phyloP scores from a whole-genome alignment of 2,329 filamentous ascomycete species.

The Cercospora berteroae region DNA sequence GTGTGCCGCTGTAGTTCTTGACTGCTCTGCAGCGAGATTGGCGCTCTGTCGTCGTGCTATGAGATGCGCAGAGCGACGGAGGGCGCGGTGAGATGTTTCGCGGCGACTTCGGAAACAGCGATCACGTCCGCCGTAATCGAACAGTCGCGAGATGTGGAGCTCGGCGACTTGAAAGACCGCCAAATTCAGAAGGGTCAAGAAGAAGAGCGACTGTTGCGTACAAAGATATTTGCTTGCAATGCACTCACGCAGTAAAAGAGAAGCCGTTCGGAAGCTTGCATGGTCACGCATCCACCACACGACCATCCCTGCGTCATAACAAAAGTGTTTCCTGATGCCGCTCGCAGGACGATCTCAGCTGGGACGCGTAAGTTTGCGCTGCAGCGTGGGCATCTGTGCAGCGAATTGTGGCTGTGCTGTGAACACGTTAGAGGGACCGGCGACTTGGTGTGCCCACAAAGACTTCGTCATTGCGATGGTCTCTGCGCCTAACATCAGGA shows the following conservation, averaged over 20 bases:
- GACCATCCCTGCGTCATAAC: conserved; percentile 11
- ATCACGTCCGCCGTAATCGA: not conserved
- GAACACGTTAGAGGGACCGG: not conserved
- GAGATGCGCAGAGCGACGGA: not conserved
- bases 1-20: not conserved
- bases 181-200: not conserved
- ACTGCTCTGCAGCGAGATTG: not conserved
- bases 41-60: not conserved
- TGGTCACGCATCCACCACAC: conserved; percentile 6
- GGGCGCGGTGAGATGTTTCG: not conserved
- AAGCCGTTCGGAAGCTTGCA: conserved; percentile 16
- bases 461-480: not conserved
- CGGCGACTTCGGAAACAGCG: not conserved
- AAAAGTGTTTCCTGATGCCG: conserved; percentile 2
- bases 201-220: not conserved
- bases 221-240: not conserved
- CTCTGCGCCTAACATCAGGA: not conserved
- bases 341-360: conserved; percentile 13
- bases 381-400: not conserved
- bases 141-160: not conserved
- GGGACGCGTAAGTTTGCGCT: conserved; percentile 8
- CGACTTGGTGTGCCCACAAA: not conserved
- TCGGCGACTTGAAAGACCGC: not conserved
- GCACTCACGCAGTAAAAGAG: conserved; percentile 1
- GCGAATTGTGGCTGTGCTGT: conserved; percentile 14